Percentiles rank a stretch among this genome's conserved stretches.
These are phyloP conservation scores for Boletus rufocinnamomeus DNA, from an alignment of 768 basidiomycete species.

Conservation along the genomic window DNA sequence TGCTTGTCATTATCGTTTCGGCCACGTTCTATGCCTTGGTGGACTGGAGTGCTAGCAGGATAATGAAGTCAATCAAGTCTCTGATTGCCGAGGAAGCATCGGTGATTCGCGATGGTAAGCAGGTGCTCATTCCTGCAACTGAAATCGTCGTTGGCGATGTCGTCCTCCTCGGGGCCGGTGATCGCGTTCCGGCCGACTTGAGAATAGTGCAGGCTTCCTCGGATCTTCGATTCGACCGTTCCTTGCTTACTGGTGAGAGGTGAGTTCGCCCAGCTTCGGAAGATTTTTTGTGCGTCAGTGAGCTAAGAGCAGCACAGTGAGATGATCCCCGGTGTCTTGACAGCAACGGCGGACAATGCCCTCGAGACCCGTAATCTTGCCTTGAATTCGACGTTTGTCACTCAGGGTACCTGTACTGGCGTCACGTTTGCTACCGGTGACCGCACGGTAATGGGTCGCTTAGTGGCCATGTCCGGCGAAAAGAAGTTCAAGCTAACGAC, in stretches of 20 bases:
- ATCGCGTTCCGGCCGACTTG: constrained; percentile 61
- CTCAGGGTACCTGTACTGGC: constrained; percentile 43
- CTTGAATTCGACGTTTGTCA: constrained; percentile 45
- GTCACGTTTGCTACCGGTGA: constrained; percentile 44
- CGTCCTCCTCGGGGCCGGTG: constrained; percentile 50
- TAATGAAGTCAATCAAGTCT: constrained; percentile 56
- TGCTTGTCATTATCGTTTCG: constrained; percentile 43
- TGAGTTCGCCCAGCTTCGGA: constrained; percentile 8
- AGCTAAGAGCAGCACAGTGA: constrained; percentile 32
- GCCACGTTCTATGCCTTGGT: constrained; percentile 49
- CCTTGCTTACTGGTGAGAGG: constrained; percentile 51
- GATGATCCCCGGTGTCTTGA: constrained; percentile 44
- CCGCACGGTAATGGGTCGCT: constrained; percentile 49
- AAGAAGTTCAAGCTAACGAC: constrained; percentile 47
- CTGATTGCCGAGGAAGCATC: constrained; percentile 60
- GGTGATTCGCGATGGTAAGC: constrained; percentile 50
- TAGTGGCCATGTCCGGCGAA: constrained; percentile 52
- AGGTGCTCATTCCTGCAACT: constrained; percentile 48
- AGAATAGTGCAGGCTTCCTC: constrained; percentile 51
- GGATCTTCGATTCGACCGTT: constrained; percentile 52
- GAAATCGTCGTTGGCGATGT: constrained; percentile 59
- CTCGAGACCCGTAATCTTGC: constrained; percentile 50
- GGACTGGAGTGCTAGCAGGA: constrained; percentile 48
- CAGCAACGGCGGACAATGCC: constrained; percentile 49
- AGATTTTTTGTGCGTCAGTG: background rate